phyloP scores from a whole-genome alignment of 805 yeast genomes.

The Saccharomycopsis sp. region DNA sequence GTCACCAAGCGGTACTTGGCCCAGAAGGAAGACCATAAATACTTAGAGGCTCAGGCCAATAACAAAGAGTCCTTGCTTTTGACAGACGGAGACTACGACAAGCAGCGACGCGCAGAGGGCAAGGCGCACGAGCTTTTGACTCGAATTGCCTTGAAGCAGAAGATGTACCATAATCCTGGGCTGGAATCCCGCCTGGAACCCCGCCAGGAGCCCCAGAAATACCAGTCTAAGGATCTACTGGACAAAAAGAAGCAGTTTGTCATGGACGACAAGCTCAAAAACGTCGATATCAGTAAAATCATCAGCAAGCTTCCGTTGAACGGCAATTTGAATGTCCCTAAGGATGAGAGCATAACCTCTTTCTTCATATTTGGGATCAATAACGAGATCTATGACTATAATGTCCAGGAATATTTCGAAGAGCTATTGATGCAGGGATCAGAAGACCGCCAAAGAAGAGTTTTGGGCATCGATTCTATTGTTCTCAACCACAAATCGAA shows the following conservation, averaged over 20 bases:
- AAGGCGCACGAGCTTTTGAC: conserved; percentile 46
- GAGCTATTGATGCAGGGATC: conserved; percentile 21
- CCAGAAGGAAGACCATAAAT: conserved; percentile 35
- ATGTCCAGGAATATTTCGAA: conserved; percentile 44
- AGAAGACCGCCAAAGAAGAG: conserved; percentile 4
- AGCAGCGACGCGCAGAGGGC: conserved; percentile 23
- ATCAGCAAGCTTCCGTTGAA: conserved; percentile 62
- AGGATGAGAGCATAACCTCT: conserved; percentile 39
- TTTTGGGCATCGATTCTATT: conserved; percentile 43
- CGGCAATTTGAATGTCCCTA: conserved; percentile 44
- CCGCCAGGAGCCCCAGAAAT: conserved; percentile 9
- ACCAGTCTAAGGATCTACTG: conserved; percentile 5
- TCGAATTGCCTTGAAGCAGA: conserved; percentile 37
- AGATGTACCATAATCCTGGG: conserved; percentile 4
- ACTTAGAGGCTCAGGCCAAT: conserved; percentile 17
- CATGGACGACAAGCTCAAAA: conserved; percentile 22
- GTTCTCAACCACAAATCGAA: conserved; percentile 50
- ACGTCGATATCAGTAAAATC: conserved; percentile 43
- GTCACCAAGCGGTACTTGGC: conserved; percentile 53
- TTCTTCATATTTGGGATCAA: conserved; percentile 73
- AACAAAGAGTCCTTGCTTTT: conserved; percentile 4
- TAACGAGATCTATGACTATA: conserved; percentile 58
- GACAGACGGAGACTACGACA: conserved; percentile 11
- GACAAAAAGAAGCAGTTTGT: not conserved
- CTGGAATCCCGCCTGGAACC: conserved; percentile 2